phyloP scores from a whole-genome alignment of 2,329 filamentous ascomycete genomes.

The Fusarium citri region DNA sequence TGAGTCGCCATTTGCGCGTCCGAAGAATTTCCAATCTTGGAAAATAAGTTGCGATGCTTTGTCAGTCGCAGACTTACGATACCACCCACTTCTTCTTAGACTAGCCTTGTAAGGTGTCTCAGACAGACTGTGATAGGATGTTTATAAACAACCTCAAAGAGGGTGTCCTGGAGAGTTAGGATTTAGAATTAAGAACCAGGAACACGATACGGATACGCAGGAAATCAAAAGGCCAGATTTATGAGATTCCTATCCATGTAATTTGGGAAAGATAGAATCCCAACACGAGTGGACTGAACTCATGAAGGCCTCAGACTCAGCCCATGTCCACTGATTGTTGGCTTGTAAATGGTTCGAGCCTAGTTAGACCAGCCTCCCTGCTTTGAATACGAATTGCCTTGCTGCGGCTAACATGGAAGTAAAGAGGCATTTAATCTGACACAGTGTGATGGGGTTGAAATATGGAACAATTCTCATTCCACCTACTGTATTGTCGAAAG shows the following conservation, averaged over 20 bases:
- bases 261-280: conserved; percentile 14
- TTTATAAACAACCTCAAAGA: conserved; percentile 9
- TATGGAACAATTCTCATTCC: neutral
- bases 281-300: conserved; percentile 21
- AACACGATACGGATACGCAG: conserved; percentile 24
- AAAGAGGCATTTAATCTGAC: conserved; percentile 27
- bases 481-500: conserved; percentile 16
- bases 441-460: conserved; percentile 33
- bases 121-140: conserved; percentile 11
- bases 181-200: conserved; percentile 6
- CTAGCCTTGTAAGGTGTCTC: conserved; percentile 12
- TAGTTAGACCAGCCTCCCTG: conserved; percentile 18
- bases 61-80: conserved; percentile 1
- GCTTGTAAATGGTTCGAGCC: conserved; percentile 12
- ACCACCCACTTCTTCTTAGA: conserved; percentile 28
- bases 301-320: conserved; percentile 22
- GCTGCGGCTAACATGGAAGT: conserved; percentile 27
- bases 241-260: conserved; percentile 11
- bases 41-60: conserved; percentile 13
- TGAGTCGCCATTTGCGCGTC: conserved; percentile 16
- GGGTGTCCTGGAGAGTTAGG: conserved; percentile 4
- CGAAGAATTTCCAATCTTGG: conserved; percentile 14
- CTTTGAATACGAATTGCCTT: conserved; percentile 19
- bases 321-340: conserved; percentile 14
- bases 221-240: neutral